Evolutionary conservation across 2,329 filamentous ascomycete genomes (phyloP).

Genomic region (Talaromyces sp.): DNA sequence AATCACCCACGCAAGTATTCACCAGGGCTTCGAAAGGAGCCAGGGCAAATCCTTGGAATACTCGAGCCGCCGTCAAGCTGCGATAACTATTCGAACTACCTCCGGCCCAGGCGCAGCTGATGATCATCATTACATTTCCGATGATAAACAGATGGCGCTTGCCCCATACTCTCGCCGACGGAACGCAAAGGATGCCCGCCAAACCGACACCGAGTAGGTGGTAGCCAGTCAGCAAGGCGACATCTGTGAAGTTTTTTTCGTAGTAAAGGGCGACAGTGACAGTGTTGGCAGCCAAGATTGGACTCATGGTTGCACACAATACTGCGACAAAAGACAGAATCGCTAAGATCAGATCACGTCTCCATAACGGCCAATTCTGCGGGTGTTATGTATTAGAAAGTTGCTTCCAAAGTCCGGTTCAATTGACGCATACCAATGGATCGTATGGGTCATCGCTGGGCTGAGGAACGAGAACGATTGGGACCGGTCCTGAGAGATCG

Average conservation of each 20-base stretch:
- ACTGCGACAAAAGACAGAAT: constrained; percentile 75
- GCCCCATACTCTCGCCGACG: constrained; percentile 83
- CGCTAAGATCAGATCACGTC: constrained; percentile 72
- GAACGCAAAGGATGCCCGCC: constrained; percentile 78
- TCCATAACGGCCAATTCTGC: constrained; percentile 80
- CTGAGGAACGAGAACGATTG: constrained; percentile 82
- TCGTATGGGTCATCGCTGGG: constrained; percentile 89
- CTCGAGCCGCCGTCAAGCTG: constrained; percentile 69
- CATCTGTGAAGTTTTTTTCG: constrained; percentile 60
- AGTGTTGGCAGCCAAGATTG: constrained; percentile 84
- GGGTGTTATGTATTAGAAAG: constrained; percentile 1
- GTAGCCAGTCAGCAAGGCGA: constrained; percentile 80
- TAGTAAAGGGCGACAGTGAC: constrained; percentile 69
- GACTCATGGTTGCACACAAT: constrained; percentile 76
- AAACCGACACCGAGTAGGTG: constrained; percentile 78
- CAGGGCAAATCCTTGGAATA: constrained; percentile 79
- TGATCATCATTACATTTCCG: constrained; percentile 67
- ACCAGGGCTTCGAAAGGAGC: constrained; percentile 88
- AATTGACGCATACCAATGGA: constrained; percentile 55
- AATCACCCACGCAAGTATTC: constrained; percentile 80
- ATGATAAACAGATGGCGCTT: constrained; percentile 84
- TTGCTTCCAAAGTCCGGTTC: not conserved
- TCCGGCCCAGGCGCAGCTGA: constrained; percentile 73
- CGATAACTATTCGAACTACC: constrained; percentile 61
- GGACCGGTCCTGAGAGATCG: constrained; percentile 59